A percentile compares a stretch with the other conserved stretches of the same genome.
Conservation (phyloP, 805 yeast species). For the Ogataea polymorpha region DNA sequence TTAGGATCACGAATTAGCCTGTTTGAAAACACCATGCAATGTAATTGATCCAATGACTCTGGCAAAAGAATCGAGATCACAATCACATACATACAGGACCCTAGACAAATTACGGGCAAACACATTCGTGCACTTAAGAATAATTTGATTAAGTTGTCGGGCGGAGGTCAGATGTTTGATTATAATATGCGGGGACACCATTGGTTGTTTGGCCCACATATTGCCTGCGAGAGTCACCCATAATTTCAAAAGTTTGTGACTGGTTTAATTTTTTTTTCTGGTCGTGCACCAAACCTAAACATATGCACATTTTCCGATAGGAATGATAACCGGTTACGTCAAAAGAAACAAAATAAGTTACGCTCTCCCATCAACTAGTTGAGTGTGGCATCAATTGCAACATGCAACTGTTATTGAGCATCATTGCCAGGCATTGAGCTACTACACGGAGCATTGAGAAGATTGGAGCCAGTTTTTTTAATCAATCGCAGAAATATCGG, state of each 20-base stretch:
- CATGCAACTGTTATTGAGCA: conserved; percentile 1
- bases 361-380: not conserved
- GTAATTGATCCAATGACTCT: not conserved
- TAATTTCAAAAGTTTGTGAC: conserved; percentile 4
- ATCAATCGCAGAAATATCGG: not conserved
- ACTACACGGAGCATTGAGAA: not conserved
- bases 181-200: not conserved
- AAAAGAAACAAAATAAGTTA: conserved; percentile 2
- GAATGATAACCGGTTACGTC: conserved; percentile 7
- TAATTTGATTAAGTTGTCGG: not conserved
- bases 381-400: not conserved
- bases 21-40: not conserved
- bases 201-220: not conserved
- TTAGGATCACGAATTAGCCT: not conserved
- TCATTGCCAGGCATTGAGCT: not conserved
- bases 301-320: conserved; percentile 2
- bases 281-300: conserved; percentile 3
- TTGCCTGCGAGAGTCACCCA: not conserved
- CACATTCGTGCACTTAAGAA: not conserved
- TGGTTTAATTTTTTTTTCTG: conserved; percentile 2
- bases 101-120: not conserved
- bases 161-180: not conserved
- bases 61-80: not conserved
- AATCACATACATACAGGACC: no score
- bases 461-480: no score